Base-by-base conservation (phyloP, 352 stramenopile genomes). In the Aphanomyces stellatus region DNA sequence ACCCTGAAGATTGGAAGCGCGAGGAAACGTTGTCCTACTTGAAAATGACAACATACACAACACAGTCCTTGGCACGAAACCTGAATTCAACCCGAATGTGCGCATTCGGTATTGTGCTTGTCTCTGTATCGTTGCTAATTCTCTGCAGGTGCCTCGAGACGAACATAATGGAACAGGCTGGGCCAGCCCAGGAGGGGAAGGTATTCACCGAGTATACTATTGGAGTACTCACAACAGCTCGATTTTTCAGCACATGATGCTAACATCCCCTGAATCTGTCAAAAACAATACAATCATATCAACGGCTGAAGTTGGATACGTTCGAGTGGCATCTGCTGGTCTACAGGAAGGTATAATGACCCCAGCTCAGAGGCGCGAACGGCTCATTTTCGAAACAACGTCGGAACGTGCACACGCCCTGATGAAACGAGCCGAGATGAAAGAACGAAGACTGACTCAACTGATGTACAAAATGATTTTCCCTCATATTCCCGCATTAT, bases 291-390 rank as follows among this genome's bases (percentile, higher is more conserved):
- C 60, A 28, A 41, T 31, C n/a, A 41, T 67, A 30, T 37, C 43
- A 31, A 31, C 41, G 2, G 49, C 60, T 6, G 33, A 25, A 31
- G 15, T 67, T 10, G 60, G 60, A 15, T 67, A 67, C 49, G 48
- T 19, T n/a, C 34, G 34, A 15, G 27, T 42, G 24, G 27, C 40
- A 11, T 87, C 82, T 0, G 73, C 89, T 15, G 53, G 84, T 55
- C 59, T 93, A 3, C 78, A 77, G n/a, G 82, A 93, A 77, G 82
- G 84, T 0, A 69, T 91, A 22, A 87, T 91, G 79, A 87, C 74
- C 0, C 81, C 84, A 2, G 74, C 82, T 27, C 78, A 93, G 55
- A 78, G 84, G 5, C 79, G 84, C 17, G 82, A 93, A 62, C 75
- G 82, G 22, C 78, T 84, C 15, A 69, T 81, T 2, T 91, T 91